Conservation (phyloP, 768 basidiomycete species). For the Leccinellum luteum region DNA sequence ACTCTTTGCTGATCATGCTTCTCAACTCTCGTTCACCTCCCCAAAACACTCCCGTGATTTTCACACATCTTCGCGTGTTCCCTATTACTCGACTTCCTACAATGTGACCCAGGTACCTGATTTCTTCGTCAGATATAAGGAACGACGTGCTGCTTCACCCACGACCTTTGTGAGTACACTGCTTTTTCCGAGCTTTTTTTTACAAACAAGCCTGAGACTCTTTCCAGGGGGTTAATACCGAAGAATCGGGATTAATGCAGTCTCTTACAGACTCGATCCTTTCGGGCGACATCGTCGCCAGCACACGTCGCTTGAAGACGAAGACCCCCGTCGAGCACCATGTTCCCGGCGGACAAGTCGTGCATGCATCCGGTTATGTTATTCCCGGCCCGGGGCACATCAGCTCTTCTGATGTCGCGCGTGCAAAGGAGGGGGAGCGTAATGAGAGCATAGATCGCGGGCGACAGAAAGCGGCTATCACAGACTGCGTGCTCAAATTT, state of each 20-base stretch:
- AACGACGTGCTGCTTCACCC: slow-evolving; percentile 9
- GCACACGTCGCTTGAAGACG: slow-evolving; percentile 27
- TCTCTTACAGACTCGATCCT: slow-evolving; percentile 20
- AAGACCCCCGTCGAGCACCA: slow-evolving; percentile 30
- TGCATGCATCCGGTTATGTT: slow-evolving; percentile 30
- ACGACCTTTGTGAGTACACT: slow-evolving; percentile 6
- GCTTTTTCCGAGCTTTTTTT: neutral
- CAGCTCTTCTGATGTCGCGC: slow-evolving; percentile 23
- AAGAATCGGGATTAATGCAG: slow-evolving; percentile 22
- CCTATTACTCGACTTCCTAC: slow-evolving; percentile 27
- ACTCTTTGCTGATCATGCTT: neutral
- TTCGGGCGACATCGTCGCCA: slow-evolving; percentile 25
- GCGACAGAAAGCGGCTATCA: slow-evolving; percentile 32
- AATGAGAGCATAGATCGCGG: slow-evolving; percentile 17
- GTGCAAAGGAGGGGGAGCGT: slow-evolving; percentile 26
- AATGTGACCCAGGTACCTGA: slow-evolving; percentile 24
- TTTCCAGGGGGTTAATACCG: slow-evolving; percentile 4
- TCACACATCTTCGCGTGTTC: slow-evolving; percentile 19
- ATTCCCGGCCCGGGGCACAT: slow-evolving; percentile 29
- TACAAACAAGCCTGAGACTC: neutral
- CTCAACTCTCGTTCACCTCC: neutral
- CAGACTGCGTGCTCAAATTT: slow-evolving; percentile 31
- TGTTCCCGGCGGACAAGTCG: slow-evolving; percentile 10
- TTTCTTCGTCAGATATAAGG: slow-evolving; percentile 29
- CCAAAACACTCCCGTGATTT: slow-evolving; percentile 20